A percentile compares a stretch with the other conserved stretches of the same genome.
Conservation (phyloP, 176 grass and related monocot genomes). For the bread wheat (Triticum aestivum) region IWGSC_CS_RefSeq_v2.1 NC_057795.1:537095929-537096428, state of each 20-base stretch:
- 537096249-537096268: not conserved
- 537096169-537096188: not conserved
- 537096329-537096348: not conserved
- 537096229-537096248: not conserved
- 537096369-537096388: not conserved
- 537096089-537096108: not conserved
- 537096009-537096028: not conserved
- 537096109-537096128: not conserved
- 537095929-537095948: not conserved
- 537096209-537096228: not conserved
- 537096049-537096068: not conserved
- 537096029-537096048: slow-evolving; percentile 1
- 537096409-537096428: not conserved
- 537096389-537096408: not conserved
- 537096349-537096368: not conserved
- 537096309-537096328: not conserved
- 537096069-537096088: not conserved
- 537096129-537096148: not conserved
- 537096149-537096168: not conserved
- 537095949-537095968: not conserved
- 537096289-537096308: not conserved
- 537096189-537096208: not conserved
- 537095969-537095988: not conserved
- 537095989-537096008: not conserved
- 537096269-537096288: not conserved